Conservation (phyloP, 768 basidiomycete species). For the Lactarius sanguifluus region DNA sequence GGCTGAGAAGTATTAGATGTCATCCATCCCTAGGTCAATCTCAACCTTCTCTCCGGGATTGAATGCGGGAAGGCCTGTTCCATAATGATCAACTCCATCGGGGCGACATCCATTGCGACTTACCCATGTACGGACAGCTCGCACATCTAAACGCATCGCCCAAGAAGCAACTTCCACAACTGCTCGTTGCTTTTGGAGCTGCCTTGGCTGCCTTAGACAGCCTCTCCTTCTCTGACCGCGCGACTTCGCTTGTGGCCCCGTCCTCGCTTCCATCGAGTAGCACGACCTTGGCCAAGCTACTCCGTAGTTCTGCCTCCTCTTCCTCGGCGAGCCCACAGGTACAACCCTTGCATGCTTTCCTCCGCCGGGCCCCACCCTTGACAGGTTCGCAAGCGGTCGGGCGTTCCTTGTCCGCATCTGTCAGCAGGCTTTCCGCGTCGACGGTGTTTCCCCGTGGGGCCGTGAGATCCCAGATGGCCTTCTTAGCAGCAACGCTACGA, state of each 20-base stretch:
- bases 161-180: conserved; percentile 95
- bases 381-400: conserved; percentile 78
- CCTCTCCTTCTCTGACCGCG: conserved; percentile 61
- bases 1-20: conserved; percentile 49
- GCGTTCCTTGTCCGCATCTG: conserved; percentile 75
- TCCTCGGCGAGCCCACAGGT: conserved; percentile 95
- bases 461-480: conserved; percentile 84
- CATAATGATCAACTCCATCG: conserved; percentile 11
- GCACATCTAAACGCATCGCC: conserved; percentile 98
- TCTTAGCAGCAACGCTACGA: conserved; percentile 72
- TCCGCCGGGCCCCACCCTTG: conserved; percentile 54
- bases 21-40: conserved; percentile 86
- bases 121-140: conserved; percentile 94
- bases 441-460: conserved; percentile 70
- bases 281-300: conserved; percentile 54
- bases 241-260: conserved; percentile 58
- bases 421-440: conserved; percentile 81
- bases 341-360: conserved; percentile 95
- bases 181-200: conserved; percentile 88
- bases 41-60: conserved; percentile 98
- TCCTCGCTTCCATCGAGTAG: conserved; percentile 62
- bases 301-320: conserved; percentile 74
- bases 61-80: conserved; percentile 92
- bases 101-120: conserved; percentile 13
- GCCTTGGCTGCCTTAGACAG: conserved; percentile 63